These are phyloP conservation scores for Candida bentonensis DNA, from an alignment of 805 yeast genomes.

Conservation along the genomic window DNA sequence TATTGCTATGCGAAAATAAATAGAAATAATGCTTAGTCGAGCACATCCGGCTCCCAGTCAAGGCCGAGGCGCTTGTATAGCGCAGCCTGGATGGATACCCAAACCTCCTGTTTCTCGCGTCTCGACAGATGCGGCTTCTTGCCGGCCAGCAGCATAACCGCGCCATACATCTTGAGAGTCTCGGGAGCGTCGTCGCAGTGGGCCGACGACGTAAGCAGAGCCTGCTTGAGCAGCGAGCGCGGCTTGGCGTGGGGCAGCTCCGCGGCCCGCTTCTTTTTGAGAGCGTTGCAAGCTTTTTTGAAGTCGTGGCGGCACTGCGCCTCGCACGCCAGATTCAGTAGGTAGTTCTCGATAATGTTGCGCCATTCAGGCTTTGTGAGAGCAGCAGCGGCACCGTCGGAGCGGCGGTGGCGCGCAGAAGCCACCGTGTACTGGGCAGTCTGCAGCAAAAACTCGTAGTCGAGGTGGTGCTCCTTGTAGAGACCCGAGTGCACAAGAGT, in stretches of 20 bases:
- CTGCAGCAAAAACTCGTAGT: conserved; percentile 36
- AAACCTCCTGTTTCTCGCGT: conserved; percentile 43
- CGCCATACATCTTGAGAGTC: conserved; percentile 1
- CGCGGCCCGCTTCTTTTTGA: conserved; percentile 9
- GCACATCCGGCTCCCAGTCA: conserved; percentile 30
- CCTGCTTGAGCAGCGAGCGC: conserved; percentile 20
- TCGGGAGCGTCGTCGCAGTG: conserved; percentile 14
- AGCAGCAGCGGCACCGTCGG: conserved; percentile 10
- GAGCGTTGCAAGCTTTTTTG: conserved; percentile 29
- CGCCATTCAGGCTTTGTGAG: conserved; percentile 55
- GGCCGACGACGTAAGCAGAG: conserved; percentile 17
- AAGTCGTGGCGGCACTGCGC: conserved; percentile 59
- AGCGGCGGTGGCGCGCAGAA: conserved; percentile 27
- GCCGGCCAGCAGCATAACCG: conserved; percentile 11
- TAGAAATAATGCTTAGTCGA: too few species aligned
- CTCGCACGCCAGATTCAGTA: conserved; percentile 51
- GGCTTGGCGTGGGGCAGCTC: conserved; percentile 6
- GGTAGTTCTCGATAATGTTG: conserved; percentile 55
- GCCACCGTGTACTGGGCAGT: conserved; percentile 51
- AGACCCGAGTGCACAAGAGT: conserved; percentile 44
- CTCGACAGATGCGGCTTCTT: conserved; percentile 26
- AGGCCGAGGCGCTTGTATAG: conserved; percentile 46
- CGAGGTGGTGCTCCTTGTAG: conserved; percentile 50
- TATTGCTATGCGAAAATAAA: too few species aligned
- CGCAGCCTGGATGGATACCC: conserved; percentile 50